Conservation (phyloP, 1,139 yeast genomes). For the Pichia inconspicua region DNA sequence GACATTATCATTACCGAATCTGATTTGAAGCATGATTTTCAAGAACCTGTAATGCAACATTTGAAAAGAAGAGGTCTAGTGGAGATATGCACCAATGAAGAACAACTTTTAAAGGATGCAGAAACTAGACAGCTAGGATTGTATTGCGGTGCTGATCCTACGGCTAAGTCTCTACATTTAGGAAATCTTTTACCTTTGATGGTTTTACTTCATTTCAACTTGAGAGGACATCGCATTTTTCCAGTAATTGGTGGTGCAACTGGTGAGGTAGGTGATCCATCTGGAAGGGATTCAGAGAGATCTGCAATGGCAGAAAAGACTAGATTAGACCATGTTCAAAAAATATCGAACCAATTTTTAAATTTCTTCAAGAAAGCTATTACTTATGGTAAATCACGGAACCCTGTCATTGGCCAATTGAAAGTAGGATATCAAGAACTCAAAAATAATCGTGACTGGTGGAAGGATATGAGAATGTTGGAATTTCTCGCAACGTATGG, state of each 20-base stretch:
- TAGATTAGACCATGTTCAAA: slow-evolving; percentile 49
- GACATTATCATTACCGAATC: slow-evolving; percentile 17
- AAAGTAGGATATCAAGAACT: slow-evolving; percentile 35
- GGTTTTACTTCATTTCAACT: slow-evolving; percentile 72
- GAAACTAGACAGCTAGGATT: slow-evolving; percentile 41
- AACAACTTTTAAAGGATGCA: slow-evolving; percentile 33
- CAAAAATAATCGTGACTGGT: slow-evolving; percentile 73
- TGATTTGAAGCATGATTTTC: slow-evolving; percentile 30
- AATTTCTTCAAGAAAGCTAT: slow-evolving; percentile 55
- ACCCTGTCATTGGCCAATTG: slow-evolving; percentile 28
- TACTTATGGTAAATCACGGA: slow-evolving; percentile 53
- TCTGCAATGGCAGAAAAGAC: slow-evolving; percentile 42
- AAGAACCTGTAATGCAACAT: slow-evolving; percentile 38
- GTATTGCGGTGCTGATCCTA: slow-evolving; percentile 96
- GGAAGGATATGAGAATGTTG: slow-evolving; percentile 68
- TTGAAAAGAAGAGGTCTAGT: slow-evolving; percentile 41
- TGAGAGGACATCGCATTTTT: slow-evolving; percentile 76
- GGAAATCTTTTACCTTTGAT: slow-evolving; percentile 87
- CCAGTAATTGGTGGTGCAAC: slow-evolving; percentile 98
- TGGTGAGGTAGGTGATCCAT: slow-evolving; percentile 94
- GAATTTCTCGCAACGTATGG: slow-evolving; percentile 77
- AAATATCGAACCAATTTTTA: slow-evolving; percentile 56
- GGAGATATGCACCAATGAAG: slow-evolving; percentile 43
- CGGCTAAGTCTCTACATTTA: slow-evolving; percentile 80
- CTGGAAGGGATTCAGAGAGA: slow-evolving; percentile 81